Conservation (phyloP, 176 grass and related monocot genomes). For the Paspalum vaginatum region DNA sequence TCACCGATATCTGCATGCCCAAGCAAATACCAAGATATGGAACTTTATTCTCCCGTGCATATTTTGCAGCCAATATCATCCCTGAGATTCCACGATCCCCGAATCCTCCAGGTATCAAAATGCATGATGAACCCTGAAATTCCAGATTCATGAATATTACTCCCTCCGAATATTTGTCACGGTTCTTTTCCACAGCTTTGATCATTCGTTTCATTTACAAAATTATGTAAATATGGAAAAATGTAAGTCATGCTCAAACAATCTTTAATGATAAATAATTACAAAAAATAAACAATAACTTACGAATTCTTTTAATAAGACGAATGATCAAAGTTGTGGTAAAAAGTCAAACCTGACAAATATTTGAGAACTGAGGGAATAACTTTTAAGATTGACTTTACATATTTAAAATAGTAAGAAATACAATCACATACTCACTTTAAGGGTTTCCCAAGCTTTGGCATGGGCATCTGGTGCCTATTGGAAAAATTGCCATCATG, state of each 20-base stretch:
- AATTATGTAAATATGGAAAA: too few relatives aligned
- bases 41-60: constrained; percentile 95
- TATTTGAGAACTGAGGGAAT: too few relatives aligned
- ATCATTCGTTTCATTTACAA: too few relatives aligned
- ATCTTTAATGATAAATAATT: too few relatives aligned
- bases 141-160: constrained; percentile 12
- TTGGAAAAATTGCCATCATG: constrained; percentile 20
- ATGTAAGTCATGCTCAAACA: too few relatives aligned
- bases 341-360: too few relatives aligned
- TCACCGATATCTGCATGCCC: constrained; percentile 99
- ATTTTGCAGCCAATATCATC: constrained; percentile 97
- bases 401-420: constrained; percentile 18
- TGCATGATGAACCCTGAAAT: constrained; percentile 77
- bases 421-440: constrained; percentile 44
- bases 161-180: too few relatives aligned
- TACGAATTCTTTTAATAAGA: too few relatives aligned
- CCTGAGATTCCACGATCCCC: constrained; percentile 92
- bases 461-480: constrained; percentile 81
- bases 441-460: constrained; percentile 87
- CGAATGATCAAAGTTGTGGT: too few relatives aligned
- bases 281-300: too few relatives aligned
- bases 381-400: not conserved
- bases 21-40: constrained; percentile 99
- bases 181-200: too few relatives aligned
- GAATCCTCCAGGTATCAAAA: constrained; percentile 95